phyloP scores from a whole-genome alignment of 2,329 filamentous ascomycete genomes.

The Pseudogymnoascus pannorum region DNA sequence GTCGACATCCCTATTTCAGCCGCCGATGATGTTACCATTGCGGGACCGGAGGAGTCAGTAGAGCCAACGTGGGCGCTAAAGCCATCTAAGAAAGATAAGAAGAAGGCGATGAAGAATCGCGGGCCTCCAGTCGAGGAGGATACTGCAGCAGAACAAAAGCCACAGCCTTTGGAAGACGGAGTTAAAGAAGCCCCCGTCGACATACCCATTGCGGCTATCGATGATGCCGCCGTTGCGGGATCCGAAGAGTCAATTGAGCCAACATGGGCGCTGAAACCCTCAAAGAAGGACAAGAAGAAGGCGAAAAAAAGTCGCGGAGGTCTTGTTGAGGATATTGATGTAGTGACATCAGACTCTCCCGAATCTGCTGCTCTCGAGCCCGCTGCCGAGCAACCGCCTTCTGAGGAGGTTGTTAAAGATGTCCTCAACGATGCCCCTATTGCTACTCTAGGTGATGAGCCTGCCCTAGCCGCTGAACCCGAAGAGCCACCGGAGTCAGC shows the following conservation, averaged over 20 bases:
- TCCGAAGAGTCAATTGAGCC: background rate
- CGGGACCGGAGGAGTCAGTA: background rate
- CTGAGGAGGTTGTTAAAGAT: background rate
- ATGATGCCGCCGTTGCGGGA: background rate
- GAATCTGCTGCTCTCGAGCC: background rate
- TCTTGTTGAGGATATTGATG: background rate
- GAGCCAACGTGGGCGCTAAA: background rate
- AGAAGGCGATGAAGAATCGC: conserved; percentile 16
- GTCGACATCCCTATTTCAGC: background rate
- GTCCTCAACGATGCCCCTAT: background rate
- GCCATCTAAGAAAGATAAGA: conserved; percentile 34
- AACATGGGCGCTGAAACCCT: conserved; percentile 9
- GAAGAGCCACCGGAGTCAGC: background rate
- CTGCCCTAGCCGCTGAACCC: background rate
- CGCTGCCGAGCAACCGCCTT: background rate
- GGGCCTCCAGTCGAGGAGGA: background rate
- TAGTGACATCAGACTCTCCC: background rate
- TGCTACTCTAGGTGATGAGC: conserved; percentile 1
- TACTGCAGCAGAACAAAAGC: background rate
- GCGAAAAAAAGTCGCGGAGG: background rate
- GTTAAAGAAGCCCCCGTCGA: background rate
- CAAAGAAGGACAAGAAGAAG: conserved; percentile 35
- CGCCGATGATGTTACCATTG: background rate
- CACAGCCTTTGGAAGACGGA: background rate
- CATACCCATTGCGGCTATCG: background rate